Conservation (phyloP, 2,329 filamentous ascomycete species). For the Phyllosticta citrichinensis region DNA sequence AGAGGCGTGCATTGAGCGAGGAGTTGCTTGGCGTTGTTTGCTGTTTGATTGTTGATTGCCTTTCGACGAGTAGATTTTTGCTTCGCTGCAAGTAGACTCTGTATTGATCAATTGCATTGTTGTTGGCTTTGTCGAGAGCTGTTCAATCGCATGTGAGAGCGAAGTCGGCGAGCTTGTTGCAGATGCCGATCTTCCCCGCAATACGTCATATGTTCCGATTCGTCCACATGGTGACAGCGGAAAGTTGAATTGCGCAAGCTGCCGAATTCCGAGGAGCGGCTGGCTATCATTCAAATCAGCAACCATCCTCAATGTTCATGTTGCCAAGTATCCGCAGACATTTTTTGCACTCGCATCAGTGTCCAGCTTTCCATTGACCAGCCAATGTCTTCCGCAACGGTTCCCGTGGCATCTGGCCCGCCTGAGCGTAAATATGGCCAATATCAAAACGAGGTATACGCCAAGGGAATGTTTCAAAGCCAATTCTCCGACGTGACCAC, state of each 20-base stretch:
- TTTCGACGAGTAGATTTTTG: background rate
- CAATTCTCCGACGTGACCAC: conserved; percentile 46
- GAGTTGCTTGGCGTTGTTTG: background rate
- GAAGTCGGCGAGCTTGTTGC: background rate
- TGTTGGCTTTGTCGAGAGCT: background rate
- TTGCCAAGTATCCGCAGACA: background rate
- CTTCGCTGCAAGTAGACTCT: background rate
- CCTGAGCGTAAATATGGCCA: conserved; percentile 27
- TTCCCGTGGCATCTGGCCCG: background rate
- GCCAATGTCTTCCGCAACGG: background rate
- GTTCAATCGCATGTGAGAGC: background rate
- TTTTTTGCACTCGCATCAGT: background rate
- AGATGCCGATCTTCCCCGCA: background rate
- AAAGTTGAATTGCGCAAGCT: background rate
- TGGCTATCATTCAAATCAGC: background rate
- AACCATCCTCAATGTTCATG: background rate
- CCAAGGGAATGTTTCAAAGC: conserved; percentile 41
- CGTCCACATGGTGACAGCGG: background rate
- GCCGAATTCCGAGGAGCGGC: background rate
- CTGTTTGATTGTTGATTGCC: background rate
- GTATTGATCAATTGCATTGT: background rate
- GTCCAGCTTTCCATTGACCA: background rate
- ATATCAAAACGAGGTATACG: conserved; percentile 39
- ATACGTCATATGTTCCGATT: background rate
- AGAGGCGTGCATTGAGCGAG: background rate